Evolutionary conservation across 2,329 filamentous ascomycete genomes (phyloP).

Genomic region (Moelleriella libera): DNA sequence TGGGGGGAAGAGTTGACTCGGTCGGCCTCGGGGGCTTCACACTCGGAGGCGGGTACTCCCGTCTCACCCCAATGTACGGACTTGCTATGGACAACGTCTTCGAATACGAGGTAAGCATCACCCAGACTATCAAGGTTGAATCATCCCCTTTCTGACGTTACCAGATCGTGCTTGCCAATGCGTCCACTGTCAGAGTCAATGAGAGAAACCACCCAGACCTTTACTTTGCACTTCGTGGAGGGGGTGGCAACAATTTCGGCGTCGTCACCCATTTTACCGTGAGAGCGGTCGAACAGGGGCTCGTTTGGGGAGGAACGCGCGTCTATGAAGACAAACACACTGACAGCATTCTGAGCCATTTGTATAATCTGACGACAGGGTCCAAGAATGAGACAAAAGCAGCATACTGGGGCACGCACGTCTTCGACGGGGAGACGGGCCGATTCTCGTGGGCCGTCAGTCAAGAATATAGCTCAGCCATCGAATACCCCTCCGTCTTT

Average conservation of each 20-base stretch:
- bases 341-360: neutral
- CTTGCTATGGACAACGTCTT: slow-evolving; percentile 8
- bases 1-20: slow-evolving; percentile 22
- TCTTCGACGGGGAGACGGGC: neutral
- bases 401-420: neutral
- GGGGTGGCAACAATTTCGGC: slow-evolving; percentile 33
- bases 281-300: neutral
- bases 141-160: neutral
- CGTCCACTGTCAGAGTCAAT: slow-evolving; percentile 24
- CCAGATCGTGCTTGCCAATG: slow-evolving; percentile 25
- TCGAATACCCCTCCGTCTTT: neutral
- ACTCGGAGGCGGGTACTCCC: slow-evolving; percentile 23
- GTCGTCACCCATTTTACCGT: slow-evolving; percentile 13
- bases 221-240: slow-evolving; percentile 30
- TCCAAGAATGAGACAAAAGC: neutral
- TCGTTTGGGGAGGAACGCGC: neutral
- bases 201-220: slow-evolving; percentile 21
- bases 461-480: neutral
- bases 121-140: neutral
- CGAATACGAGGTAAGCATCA: slow-evolving; percentile 16
- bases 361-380: neutral
- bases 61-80: slow-evolving; percentile 21
- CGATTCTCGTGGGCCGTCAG: neutral
- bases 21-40: slow-evolving; percentile 21
- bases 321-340: neutral